Base-by-base conservation (phyloP, 1,284 basidiomycete species). In the Leccinum fallax region DNA sequence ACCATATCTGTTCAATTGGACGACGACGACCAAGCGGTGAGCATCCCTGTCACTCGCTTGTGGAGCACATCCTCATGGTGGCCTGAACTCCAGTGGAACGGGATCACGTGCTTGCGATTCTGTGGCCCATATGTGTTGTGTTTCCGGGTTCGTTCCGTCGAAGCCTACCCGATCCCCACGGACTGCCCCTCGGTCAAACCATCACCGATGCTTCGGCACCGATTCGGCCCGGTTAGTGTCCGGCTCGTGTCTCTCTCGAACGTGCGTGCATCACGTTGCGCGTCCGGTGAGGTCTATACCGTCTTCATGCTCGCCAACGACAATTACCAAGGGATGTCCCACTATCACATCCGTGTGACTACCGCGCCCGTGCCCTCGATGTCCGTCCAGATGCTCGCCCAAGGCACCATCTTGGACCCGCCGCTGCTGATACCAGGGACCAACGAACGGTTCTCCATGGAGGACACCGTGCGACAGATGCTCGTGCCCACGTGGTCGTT, bases 301-400 rank as follows among this genome's bases (percentile, higher is more conserved):
- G 63, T 81, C 43, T 76, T 74, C 16, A 73, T 84, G 62, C 76
- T 86, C 56, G 79, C 80, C n/a, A 81, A 81, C 65, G 84, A 86
- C 63, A 74, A 82, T 46, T 75, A 83, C 19, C 79, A 80, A 66
- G 85, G 85, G 0, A 76, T 85, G 24, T 85, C 80, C 66, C 79
- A 81, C 61, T 86, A 80, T 64, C 60, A 69, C 16, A 75, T 83
- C 21, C 67, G 70, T 21, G 65, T 80, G 28, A 61, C 66, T 13
- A 60, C 71, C 24, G 56, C 60, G 5, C 61, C 58, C 19, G 53
- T 57, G 26, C 65, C 71, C 32, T 55, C 71, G 21, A 69, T 80
- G 26, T 65, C 67, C 5, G 73, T 80, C 11, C 61, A 63, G 11
- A 69, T 79, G 0, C 61, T 78, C 10, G 74, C 73, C 4, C 70